Evolutionary conservation across 306 rosid genomes (phyloP).

Genomic region (Comarum palustre): DNA sequence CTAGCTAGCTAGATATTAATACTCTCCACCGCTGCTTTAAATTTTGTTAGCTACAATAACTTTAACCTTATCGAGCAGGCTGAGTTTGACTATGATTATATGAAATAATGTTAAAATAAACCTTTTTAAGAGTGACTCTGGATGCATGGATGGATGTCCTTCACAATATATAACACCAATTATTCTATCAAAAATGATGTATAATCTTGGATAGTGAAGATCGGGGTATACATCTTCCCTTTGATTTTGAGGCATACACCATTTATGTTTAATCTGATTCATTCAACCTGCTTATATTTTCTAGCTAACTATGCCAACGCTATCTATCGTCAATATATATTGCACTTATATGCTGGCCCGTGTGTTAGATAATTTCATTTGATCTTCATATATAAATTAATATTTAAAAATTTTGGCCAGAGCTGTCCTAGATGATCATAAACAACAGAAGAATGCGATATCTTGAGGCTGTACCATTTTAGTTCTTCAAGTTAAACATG

Average conservation of each 20-base stretch:
- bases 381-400: no score
- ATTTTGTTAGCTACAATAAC: not conserved
- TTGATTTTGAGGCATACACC: not conserved
- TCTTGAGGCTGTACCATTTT: no score
- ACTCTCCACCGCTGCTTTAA: constrained; percentile 2
- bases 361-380: no score
- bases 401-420: no score
- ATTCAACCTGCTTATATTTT: no score
- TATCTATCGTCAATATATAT: no score
- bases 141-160: not conserved
- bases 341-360: no score
- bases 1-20: constrained; percentile 6
- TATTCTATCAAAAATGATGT: not conserved
- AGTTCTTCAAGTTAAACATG: no score
- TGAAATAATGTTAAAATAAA: constrained; percentile 1
- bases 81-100: not conserved
- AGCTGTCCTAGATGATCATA: no score
- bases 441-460: no score
- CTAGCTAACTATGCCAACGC: no score
- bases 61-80: not conserved
- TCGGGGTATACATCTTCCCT: no score
- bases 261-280: not conserved
- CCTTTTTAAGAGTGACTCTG: not conserved
- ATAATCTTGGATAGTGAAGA: not conserved
- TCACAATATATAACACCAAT: not conserved